Base-by-base conservation (phyloP, 148 eudicot species). In the Vaccinium darrowii region DNA sequence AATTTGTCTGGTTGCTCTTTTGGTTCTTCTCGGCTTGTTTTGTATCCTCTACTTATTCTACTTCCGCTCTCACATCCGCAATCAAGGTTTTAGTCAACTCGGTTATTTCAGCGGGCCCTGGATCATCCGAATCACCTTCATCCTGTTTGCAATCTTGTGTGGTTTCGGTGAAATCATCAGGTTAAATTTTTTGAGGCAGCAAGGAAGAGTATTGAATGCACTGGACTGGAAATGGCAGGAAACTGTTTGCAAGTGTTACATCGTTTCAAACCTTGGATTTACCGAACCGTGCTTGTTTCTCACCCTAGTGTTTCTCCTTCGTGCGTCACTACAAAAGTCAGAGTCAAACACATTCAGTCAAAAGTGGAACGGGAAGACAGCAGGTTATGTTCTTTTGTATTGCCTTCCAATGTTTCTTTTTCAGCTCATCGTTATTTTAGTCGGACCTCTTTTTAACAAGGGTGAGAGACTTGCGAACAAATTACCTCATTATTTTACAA, bases 281-380 rank as follows among this genome's bases (percentile, higher is more conserved):
- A 91, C 98, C 88, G 99, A 97, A 86, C 99, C 98, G n/a, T 93
- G 98, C 88, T 83, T 97, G 73, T 95, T 93, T 81, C 93, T 97
- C 79, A 92, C 89, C 71, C 93, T 94, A 81, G 82, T 87, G 75
- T 91, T 97, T 87, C 99, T 97, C 76, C 91, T 97, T 65, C 98
- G 94, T 30, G 93, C 96, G 60, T 95, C 99, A 49, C 86, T 97
- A 33, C 91, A 91, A 81, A 92, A 89, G 90, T 87, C 91, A 73
- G 93, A 88, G 74, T 85, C 92, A 2, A 91, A 92, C 71, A 87
- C 91, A 33, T 84, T 94, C 79, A 89, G 89, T 76, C 91, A n/a
- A 77, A 91, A 87, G 77, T 97, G 99, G 99, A 97, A 95, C 84
- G 65, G 85, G 83, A 94, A 87, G 87, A 97, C 98, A 52, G 88